Evolutionary conservation across 2,329 filamentous ascomycete genomes (phyloP).

Genomic region (Coniosporium uncinatum): DNA sequence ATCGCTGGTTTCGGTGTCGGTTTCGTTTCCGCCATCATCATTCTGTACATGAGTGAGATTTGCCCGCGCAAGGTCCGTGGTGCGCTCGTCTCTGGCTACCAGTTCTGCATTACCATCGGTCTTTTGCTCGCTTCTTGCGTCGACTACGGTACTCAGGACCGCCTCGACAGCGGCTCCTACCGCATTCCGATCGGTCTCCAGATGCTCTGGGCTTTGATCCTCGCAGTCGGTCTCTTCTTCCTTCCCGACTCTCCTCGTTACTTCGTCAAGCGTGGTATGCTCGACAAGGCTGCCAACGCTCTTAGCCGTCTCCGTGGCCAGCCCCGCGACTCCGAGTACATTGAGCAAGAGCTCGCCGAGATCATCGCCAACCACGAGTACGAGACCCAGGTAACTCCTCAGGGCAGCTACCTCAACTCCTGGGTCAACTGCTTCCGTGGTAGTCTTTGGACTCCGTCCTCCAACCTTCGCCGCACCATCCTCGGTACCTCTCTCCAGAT

Average conservation of each 20-base stretch:
- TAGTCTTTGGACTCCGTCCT: conserved; percentile 44
- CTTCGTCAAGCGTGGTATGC: conserved; percentile 72
- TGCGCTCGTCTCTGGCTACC: conserved; percentile 75
- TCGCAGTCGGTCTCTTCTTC: conserved; percentile 64
- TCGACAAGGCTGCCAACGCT: conserved; percentile 56
- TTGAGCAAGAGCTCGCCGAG: conserved; percentile 76
- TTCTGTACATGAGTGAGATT: conserved; percentile 56
- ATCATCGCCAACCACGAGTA: conserved; percentile 89
- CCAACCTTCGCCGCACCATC: conserved; percentile 40
- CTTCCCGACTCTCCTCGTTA: conserved; percentile 85
- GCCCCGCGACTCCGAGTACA: conserved; percentile 63
- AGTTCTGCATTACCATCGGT: conserved; percentile 80
- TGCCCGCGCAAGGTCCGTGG: conserved; percentile 69
- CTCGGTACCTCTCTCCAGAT: conserved; percentile 42
- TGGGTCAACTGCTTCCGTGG: conserved; percentile 64
- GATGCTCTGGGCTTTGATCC: conserved; percentile 74
- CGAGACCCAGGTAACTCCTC: conserved; percentile 64
- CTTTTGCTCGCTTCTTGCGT: conserved; percentile 70
- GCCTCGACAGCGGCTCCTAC: conserved; percentile 60
- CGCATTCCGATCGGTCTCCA: conserved; percentile 79
- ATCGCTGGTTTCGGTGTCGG: conserved; percentile 72
- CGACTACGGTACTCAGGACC: conserved; percentile 63
- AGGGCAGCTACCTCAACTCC: conserved; percentile 56
- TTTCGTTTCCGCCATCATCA: conserved; percentile 59
- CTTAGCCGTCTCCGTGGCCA: conserved; percentile 71